Evolutionary conservation across 805 yeast genomes (phyloP), one percentile per base, ranked within the genome.

Genomic region (Nakazawaea ishiwadae): DNA sequence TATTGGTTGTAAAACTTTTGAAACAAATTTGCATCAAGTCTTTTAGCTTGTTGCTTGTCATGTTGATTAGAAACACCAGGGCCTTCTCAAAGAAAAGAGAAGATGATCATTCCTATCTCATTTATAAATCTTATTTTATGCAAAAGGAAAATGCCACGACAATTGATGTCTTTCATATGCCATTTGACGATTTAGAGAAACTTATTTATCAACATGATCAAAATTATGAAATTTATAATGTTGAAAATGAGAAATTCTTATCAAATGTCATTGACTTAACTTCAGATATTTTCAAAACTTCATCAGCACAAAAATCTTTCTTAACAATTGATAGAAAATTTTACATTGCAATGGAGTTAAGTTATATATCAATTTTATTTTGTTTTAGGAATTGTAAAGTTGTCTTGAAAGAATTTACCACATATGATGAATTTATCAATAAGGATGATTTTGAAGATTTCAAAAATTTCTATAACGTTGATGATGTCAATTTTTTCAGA

Each of bases 281-380:
- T 21, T 3, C 30, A 24, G 11, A 5, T 42, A 14, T 36, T 42
- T 36, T 34, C 30, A n/a, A 19, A 34, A 8, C 31, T 42, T 26
- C n/a, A n/a, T 32, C 40, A 7, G 5, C 26, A 27, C 15, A 28
- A 26, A 42, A 29, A n/a, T 31, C 44, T 10, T 36, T 36, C n/a
- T 28, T 42, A 11, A 42, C 40, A 27, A 28, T 42, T 12, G 44
- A 42, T 31, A 31, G 40, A 16, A 42, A 36, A 28, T 42, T 37
- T 34, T 36, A 19, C 27, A 42, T 36, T 14, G 24, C 38, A 6
- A 27, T 31, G 29, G 44, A 42, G 23, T 12, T 42, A n/a, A 18
- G 34, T 6, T 37, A 36, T 18, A 33, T 19, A 3, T 26, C 44
- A 11, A 20, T 32, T 4, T 12, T 42, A 6, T 42, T 11, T 18